Base-by-base conservation (phyloP, 2,329 filamentous ascomycete genomes). In the Penicillium sp. region DNA sequence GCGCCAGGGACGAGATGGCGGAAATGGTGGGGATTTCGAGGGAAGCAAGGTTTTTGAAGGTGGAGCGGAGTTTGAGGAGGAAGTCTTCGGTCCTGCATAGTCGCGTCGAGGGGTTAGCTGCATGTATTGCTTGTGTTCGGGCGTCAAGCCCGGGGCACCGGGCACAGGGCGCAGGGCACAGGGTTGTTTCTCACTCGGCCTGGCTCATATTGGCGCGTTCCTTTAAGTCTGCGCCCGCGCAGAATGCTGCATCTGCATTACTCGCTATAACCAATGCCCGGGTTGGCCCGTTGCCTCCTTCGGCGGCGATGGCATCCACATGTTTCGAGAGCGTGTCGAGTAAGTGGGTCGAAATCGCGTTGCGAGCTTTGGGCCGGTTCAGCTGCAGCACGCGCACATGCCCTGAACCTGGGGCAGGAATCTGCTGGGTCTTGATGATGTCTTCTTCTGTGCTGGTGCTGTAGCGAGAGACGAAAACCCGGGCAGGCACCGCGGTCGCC, bases 181-280 rank as follows among this genome's bases (percentile, higher is more conserved):
- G 49, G 48, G 7, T 42, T 16, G 7, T 46, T 44, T 75, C 85
- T 59, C 74, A 96, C 92, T 97, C 89, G 66, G 91, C 84, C 58
- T 81, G 82, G 1, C 85, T 87, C 75, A 97, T 94, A 4, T 81
- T 84, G 56, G 83, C 82, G 29, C 93, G 81, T 79, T 97, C 93
- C 72, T 97, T 97, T 67, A 99, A 76, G 71, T 99, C 94, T 4
- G 94, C 94, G 37, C 94, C 94, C 0, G 94, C 91, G 74, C 94
- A 99, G 74, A 99, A 99, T 66, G 87, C 89, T 24, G 85, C 81
- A 65, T 97, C 90, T n/a, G 90, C 83, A 39, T 90, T 90, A 69
- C 90, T 95, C 11, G 90, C 89, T 16, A 99, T 67, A 39, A 99
- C 85, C 64, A 99, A 73, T 2, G 90, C 93, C 62, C 94, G 80